Conservation (phyloP, 83 land plant genomes). For the Larix sibirica region DNA sequence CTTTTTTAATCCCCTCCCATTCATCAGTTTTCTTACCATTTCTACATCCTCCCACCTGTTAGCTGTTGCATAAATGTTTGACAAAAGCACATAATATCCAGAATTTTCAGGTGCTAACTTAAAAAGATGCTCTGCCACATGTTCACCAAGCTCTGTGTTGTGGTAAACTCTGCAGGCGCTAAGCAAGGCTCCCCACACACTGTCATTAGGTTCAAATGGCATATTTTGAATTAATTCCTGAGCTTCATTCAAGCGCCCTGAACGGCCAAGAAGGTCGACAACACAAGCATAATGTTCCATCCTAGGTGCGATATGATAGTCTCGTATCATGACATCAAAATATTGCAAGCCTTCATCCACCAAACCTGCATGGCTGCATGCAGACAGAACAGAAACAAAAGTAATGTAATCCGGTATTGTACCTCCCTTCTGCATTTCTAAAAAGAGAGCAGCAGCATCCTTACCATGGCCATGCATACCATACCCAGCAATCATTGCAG, state of each 20-base stretch:
- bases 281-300: slow-evolving; percentile 49
- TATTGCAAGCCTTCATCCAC: slow-evolving; percentile 36
- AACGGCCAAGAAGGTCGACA: slow-evolving; percentile 50
- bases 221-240: slow-evolving; percentile 34
- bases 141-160: slow-evolving; percentile 31
- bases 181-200: slow-evolving; percentile 52
- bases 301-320: slow-evolving; percentile 28
- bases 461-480: slow-evolving; percentile 38
- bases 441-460: slow-evolving; percentile 34
- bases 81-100: slow-evolving; percentile 21
- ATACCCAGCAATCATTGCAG: slow-evolving; percentile 55
- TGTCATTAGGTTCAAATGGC: slow-evolving; percentile 43
- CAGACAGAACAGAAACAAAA: slow-evolving; percentile 50
- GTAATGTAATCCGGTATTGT: slow-evolving; percentile 40
- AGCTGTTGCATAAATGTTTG: slow-evolving; percentile 6
- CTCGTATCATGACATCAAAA: slow-evolving; percentile 35
- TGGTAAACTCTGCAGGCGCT: slow-evolving; percentile 45
- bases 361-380: slow-evolving; percentile 53
- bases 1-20: slow-evolving; percentile 3
- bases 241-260: slow-evolving; percentile 36
- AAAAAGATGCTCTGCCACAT: slow-evolving; percentile 43
- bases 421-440: slow-evolving; percentile 29
- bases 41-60: slow-evolving; percentile 1
- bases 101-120: slow-evolving; percentile 37
- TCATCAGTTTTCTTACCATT: background rate